phyloP scores from a whole-genome alignment of 257 asterid genomes.

The Primulina huaijiensis region DNA sequence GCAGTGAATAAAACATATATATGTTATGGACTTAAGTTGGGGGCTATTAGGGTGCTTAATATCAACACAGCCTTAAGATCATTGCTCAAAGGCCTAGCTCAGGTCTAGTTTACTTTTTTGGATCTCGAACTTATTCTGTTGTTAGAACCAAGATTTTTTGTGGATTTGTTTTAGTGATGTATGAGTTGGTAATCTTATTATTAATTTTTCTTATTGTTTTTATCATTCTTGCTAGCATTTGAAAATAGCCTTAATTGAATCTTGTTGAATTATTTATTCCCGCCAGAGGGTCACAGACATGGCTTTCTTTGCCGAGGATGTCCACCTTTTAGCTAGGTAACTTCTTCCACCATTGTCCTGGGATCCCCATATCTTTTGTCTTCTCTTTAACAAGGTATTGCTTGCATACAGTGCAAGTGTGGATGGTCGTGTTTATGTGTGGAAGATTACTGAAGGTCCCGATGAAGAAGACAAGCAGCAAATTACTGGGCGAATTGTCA shows the following conservation, averaged over 20 bases:
- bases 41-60: slow-evolving; percentile 86
- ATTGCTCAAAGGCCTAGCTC: slow-evolving; percentile 85
- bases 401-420: slow-evolving; percentile 72
- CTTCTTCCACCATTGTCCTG: slow-evolving; percentile 16
- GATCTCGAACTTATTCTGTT: background rate
- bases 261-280: slow-evolving; percentile 13
- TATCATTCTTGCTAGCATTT: slow-evolving; percentile 1
- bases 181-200: background rate
- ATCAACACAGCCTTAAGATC: slow-evolving; percentile 93
- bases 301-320: slow-evolving; percentile 99
- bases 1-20: slow-evolving; percentile 92
- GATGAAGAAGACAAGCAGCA: slow-evolving; percentile 95
- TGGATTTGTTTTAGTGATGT: background rate
- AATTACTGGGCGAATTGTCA: slow-evolving; percentile 66
- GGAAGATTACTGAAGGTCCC: slow-evolving; percentile 93
- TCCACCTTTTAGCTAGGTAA: slow-evolving; percentile 96
- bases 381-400: slow-evolving; percentile 25
- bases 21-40: slow-evolving; percentile 88
- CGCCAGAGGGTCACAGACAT: slow-evolving; percentile 98
- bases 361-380: slow-evolving; percentile 7
- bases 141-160: no score
- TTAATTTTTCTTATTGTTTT: background rate
- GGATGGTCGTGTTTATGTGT: slow-evolving; percentile 90
- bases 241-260: slow-evolving; percentile 20
- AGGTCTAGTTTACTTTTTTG: slow-evolving; percentile 43